These are phyloP conservation scores for Botrytis aclada DNA, from an alignment of 2,329 filamentous ascomycete species.

Conservation along the genomic window DNA sequence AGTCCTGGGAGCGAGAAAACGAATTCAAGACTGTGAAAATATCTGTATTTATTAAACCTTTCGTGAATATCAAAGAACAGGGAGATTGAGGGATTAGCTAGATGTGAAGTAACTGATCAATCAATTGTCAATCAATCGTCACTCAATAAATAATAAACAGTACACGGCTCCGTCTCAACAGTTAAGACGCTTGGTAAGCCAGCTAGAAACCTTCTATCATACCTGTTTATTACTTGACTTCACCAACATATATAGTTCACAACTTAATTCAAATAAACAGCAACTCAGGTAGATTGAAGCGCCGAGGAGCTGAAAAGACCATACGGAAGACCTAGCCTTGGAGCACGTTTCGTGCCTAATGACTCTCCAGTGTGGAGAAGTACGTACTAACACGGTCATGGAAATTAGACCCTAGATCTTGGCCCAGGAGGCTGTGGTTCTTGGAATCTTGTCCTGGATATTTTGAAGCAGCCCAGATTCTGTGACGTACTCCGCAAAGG, in stretches of 20 bases:
- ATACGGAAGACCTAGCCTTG: neutral
- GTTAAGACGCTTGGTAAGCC: too few species aligned
- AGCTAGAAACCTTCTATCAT: too few species aligned
- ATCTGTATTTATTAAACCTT: neutral
- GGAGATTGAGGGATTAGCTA: neutral
- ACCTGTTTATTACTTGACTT: neutral
- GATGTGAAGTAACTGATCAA: neutral
- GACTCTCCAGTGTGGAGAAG: constrained; percentile 9
- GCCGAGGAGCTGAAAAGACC: neutral
- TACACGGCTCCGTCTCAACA: neutral
- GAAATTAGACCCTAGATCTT: neutral
- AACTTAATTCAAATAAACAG: neutral
- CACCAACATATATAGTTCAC: neutral
- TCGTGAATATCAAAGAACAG: neutral
- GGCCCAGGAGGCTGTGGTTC: constrained; percentile 8
- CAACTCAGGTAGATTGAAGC: neutral
- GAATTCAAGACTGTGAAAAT: neutral
- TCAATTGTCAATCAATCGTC: neutral
- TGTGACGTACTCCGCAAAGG: neutral
- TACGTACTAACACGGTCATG: constrained; percentile 1
- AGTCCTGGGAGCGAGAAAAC: neutral
- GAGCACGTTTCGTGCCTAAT: constrained; percentile 14
- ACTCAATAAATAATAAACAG: neutral
- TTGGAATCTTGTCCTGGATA: neutral
- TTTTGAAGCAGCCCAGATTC: neutral